Evolutionary conservation across 768 basidiomycete genomes (phyloP).

Genomic region (Lactarius akahatsu): DNA sequence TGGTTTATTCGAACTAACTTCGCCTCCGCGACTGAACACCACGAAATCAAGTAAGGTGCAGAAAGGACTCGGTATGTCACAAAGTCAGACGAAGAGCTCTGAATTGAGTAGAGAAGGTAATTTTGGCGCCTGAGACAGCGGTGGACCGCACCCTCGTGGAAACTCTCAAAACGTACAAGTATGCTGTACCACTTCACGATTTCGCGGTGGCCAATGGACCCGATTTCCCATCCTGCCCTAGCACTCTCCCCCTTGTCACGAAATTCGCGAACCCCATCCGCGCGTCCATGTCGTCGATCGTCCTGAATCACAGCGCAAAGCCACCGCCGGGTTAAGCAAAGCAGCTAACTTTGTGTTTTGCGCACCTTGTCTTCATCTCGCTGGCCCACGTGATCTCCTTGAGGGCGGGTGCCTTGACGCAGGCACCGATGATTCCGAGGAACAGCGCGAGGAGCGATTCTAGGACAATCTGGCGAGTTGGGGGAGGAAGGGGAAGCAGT

Average conservation of each 20-base stretch:
- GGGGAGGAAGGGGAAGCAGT: neutral
- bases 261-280: conserved; percentile 30
- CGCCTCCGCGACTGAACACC: too few relatives aligned
- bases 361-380: conserved; percentile 81
- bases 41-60: neutral
- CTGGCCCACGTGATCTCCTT: conserved; percentile 88
- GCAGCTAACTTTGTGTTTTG: conserved; percentile 10
- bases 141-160: neutral
- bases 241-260: conserved; percentile 25
- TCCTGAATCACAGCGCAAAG: neutral
- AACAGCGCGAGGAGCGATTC: conserved; percentile 64
- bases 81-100: neutral
- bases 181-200: neutral
- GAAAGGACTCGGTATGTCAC: neutral
- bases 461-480: conserved; percentile 52
- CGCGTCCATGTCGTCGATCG: conserved; percentile 30
- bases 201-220: neutral
- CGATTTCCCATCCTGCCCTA: conserved; percentile 10
- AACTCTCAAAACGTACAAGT: neutral
- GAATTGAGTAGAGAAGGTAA: neutral
- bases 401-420: conserved; percentile 62
- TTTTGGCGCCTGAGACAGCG: neutral
- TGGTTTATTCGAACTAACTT: too few relatives aligned
- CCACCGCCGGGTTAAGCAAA: neutral
- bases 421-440: conserved; percentile 71